Conservation (phyloP, 148 eudicot genomes). For the Cornus controversa region DNA sequence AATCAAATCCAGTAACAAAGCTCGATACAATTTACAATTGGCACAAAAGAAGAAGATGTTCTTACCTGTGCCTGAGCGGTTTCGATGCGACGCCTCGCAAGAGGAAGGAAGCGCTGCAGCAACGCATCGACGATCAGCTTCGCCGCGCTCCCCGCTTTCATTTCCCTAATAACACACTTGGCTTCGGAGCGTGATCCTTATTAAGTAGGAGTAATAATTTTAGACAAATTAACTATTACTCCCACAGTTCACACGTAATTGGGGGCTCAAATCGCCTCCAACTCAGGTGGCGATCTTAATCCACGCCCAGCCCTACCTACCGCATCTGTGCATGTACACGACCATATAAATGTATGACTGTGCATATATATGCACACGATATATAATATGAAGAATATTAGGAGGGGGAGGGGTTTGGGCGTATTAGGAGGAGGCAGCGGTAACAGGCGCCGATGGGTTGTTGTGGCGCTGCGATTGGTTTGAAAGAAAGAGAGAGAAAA, state of each 20-base stretch:
- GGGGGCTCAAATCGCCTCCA: not conserved
- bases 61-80: constrained; percentile 95
- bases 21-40: not conserved
- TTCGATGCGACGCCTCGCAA: constrained; percentile 95
- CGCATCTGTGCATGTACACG: not conserved
- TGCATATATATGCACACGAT: too few species aligned
- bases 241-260: not conserved
- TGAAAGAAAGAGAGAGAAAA: too few species aligned
- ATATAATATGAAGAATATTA: not conserved
- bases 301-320: not conserved
- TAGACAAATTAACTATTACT: not conserved
- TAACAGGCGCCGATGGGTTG: too few species aligned
- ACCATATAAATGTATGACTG: not conserved
- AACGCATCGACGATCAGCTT: constrained; percentile 94
- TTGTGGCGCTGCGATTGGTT: too few species aligned
- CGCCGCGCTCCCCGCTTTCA: constrained; percentile 96
- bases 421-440: too few species aligned
- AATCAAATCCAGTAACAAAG: too few species aligned
- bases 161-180: constrained; percentile 13
- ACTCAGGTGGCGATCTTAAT: too few species aligned
- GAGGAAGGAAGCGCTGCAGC: constrained; percentile 94
- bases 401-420: too few species aligned
- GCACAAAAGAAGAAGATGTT: not conserved
- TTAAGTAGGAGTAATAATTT: not conserved
- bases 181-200: not conserved